Evolutionary conservation across 805 yeast species (phyloP).

Genomic region (Saccharomycopsis amapae): DNA sequence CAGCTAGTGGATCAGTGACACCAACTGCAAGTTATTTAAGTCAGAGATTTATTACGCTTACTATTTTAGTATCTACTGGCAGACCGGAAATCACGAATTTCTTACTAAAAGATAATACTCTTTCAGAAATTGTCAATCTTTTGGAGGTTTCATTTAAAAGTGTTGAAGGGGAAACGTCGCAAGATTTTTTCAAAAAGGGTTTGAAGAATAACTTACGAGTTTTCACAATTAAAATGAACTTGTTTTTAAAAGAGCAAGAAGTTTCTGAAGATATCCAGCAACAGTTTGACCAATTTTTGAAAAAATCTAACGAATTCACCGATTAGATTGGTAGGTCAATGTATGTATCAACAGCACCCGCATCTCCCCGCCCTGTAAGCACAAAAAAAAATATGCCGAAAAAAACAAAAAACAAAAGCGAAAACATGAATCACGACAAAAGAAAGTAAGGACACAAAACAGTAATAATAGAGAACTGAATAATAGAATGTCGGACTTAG

Average conservation of each 20-base stretch:
- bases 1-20: background rate
- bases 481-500: too few species aligned
- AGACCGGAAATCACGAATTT: background rate
- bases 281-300: background rate
- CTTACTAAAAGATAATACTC: background rate
- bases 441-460: too few species aligned
- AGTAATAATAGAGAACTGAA: too few species aligned
- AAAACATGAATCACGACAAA: too few species aligned
- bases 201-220: conserved; percentile 10
- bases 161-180: background rate
- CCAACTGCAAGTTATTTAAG: conserved; percentile 3
- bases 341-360: too few species aligned
- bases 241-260: background rate
- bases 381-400: too few species aligned
- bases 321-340: too few species aligned
- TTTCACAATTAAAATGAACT: conserved; percentile 3
- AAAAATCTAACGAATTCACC: background rate
- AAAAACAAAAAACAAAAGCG: too few species aligned
- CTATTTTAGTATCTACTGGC: conserved; percentile 3
- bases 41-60: conserved; percentile 14
- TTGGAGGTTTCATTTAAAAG: background rate
- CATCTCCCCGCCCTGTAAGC: too few species aligned
- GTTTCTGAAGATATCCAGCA: background rate
- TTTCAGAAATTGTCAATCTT: background rate
- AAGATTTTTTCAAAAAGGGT: background rate